Evolutionary conservation across 2,329 filamentous ascomycete species (phyloP).

Genomic region (Ceratocystiopsis brevicomis): DNA sequence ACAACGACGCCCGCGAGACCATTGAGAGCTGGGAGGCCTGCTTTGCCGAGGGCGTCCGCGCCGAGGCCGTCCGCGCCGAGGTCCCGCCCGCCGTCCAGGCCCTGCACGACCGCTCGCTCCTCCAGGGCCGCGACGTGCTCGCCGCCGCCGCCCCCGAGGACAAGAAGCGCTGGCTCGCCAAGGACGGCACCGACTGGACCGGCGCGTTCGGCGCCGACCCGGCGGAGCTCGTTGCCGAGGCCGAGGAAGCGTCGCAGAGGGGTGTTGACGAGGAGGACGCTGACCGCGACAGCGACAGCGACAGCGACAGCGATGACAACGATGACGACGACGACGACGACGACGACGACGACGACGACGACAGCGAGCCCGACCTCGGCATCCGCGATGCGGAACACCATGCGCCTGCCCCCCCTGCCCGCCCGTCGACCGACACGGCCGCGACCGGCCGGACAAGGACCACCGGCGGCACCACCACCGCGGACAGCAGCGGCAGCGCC

Average conservation of each 20-base stretch:
- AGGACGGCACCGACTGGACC: conserved; percentile 69
- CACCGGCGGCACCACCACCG: conserved; percentile 6
- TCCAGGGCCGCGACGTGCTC: conserved; percentile 63
- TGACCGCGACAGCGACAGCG: no score
- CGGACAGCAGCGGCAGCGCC: conserved; percentile 18
- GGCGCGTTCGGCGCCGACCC: conserved; percentile 72
- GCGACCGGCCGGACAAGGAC: background rate
- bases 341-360: conserved; percentile 1
- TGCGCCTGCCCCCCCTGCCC: background rate
- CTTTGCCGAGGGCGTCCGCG: conserved; percentile 66
- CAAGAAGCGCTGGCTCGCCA: conserved; percentile 58
- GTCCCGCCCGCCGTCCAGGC: conserved; percentile 53
- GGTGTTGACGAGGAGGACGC: conserved; percentile 1
- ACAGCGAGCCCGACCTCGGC: background rate
- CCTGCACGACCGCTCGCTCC: conserved; percentile 65
- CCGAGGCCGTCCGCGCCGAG: conserved; percentile 50
- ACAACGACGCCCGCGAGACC: conserved; percentile 80
- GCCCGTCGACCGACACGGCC: background rate
- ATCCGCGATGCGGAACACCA: background rate
- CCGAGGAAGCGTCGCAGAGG: conserved; percentile 23
- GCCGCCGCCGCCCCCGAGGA: conserved; percentile 53
- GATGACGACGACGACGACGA: background rate
- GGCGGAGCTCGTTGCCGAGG: conserved; percentile 20
- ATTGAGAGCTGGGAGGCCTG: conserved; percentile 93
- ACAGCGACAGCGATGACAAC: no score